Percentiles rank a stretch among this genome's conserved stretches.
Conservation (phyloP, 2,329 filamentous ascomycete species). For the Colletotrichum lentis region DNA sequence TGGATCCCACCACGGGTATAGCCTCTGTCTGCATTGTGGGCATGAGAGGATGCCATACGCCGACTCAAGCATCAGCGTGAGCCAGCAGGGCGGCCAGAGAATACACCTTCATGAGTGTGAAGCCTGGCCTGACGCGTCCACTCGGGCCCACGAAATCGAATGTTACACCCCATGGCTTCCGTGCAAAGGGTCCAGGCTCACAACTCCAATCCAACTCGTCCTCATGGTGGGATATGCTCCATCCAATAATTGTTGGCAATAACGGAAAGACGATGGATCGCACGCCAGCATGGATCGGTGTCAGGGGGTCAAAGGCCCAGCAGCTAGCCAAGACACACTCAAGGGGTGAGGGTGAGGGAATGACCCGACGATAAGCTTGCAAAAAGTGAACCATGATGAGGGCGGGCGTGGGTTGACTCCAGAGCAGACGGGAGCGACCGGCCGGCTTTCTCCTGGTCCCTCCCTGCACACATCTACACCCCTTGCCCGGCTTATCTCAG, state of each 20-base stretch:
- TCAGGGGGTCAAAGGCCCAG: background rate
- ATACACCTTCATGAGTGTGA: background rate
- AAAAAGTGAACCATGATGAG: slow-evolving; percentile 9
- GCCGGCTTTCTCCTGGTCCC: background rate
- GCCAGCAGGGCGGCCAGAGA: background rate
- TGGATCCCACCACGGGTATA: background rate
- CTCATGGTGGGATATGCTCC: too few species aligned
- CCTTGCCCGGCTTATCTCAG: slow-evolving; percentile 22
- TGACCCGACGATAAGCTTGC: background rate
- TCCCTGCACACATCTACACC: slow-evolving; percentile 17
- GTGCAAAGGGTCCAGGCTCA: background rate
- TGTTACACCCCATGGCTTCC: too few species aligned
- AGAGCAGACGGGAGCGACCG: background rate
- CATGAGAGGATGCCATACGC: background rate
- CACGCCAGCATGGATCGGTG: too few species aligned
- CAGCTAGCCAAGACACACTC: background rate
- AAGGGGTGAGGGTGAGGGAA: too few species aligned
- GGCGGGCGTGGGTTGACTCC: background rate
- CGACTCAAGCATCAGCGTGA: background rate
- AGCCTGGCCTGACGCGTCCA: too few species aligned
- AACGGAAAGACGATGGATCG: too few species aligned
- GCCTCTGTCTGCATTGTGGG: background rate
- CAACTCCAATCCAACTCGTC: background rate
- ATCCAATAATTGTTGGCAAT: too few species aligned
- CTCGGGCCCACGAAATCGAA: too few species aligned